A percentile compares a stretch with the other conserved stretches of the same genome.
Evolutionary conservation across 2,329 filamentous ascomycete genomes (phyloP).

Genomic region (Aspergillus sp.): DNA sequence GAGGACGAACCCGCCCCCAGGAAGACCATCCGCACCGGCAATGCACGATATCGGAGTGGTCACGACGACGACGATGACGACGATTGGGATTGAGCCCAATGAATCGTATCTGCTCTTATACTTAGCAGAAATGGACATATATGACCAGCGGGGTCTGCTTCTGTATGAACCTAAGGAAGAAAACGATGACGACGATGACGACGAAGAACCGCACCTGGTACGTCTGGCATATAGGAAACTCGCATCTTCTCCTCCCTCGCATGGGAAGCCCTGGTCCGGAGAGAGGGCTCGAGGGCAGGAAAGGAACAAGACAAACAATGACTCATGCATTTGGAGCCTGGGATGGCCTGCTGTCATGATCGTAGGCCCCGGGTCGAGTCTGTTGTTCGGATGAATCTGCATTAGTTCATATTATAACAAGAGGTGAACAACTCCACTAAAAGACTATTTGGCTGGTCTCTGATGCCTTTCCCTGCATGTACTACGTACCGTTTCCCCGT

Average conservation of each 20-base stretch:
- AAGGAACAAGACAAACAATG: background rate
- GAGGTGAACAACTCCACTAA: background rate
- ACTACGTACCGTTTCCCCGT: background rate
- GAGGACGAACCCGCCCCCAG: conserved; percentile 13
- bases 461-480: background rate
- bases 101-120: background rate
- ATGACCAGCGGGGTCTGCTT: background rate
- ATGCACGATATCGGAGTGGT: conserved; percentile 23
- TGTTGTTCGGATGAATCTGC: background rate
- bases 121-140: background rate
- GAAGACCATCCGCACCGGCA: conserved; percentile 33
- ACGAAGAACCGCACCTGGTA: background rate
- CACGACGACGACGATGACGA: conserved; percentile 45
- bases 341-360: background rate
- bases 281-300: background rate
- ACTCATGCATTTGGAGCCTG: background rate
- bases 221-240: background rate
- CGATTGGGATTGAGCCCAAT: conserved; percentile 46
- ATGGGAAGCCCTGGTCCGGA: background rate
- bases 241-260: background rate
- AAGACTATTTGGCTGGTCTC: background rate
- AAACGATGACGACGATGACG: background rate
- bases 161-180: background rate
- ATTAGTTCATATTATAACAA: background rate
- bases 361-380: background rate